Base-by-base conservation (phyloP, 2,329 filamentous ascomycete species). In the Atkinsonella texensis region DNA sequence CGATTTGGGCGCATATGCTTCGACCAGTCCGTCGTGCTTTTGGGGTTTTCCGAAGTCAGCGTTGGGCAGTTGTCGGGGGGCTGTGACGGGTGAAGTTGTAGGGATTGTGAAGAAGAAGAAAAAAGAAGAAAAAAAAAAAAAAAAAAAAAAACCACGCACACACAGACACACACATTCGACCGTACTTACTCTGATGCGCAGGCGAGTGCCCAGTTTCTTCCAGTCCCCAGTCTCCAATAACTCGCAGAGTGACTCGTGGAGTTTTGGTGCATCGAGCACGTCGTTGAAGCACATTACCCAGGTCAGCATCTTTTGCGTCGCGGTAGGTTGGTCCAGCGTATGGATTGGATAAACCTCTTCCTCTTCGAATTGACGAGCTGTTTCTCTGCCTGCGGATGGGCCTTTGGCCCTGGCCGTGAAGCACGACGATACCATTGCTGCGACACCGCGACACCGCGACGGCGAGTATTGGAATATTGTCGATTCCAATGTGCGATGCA, bases 241-340 rank as follows among this genome's bases (percentile, higher is more conserved):
- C 1, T n/a, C 20, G 32, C 50, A 52, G 15, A 54, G 40, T 18
- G 50, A 49, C 11, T 48, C 40, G 17, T 54, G 47, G 9, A 54
- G 47, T 38, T 38, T 41, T 15, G 39, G 20, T 12, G 43, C 53
- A 28, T 46, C 31, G 43, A 54, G 50, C 50, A 54, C 53, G 49
- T 54, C 53, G 38, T 54, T 54, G 50, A 54, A 54, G 50, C 53
- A 52, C 50, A 54, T 40, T 15, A 54, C 53, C 53, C 53, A 54
- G 9, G 53, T 54, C 11, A 49, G 35, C 35, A 54, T 40, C 40
- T 40, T 46, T 35, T 54, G 43, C 15, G 23, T 33, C 20, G 44
- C 20, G 10, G 31, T 50, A 17, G 47, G 41, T 33, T 52, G 53
- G 15, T 52, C 50, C 18, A 54, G 35, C n/a, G 17, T 17, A 49